Evolutionary conservation across 2,329 filamentous ascomycete genomes (phyloP).

Genomic region (Sporothrix inflata): DNA sequence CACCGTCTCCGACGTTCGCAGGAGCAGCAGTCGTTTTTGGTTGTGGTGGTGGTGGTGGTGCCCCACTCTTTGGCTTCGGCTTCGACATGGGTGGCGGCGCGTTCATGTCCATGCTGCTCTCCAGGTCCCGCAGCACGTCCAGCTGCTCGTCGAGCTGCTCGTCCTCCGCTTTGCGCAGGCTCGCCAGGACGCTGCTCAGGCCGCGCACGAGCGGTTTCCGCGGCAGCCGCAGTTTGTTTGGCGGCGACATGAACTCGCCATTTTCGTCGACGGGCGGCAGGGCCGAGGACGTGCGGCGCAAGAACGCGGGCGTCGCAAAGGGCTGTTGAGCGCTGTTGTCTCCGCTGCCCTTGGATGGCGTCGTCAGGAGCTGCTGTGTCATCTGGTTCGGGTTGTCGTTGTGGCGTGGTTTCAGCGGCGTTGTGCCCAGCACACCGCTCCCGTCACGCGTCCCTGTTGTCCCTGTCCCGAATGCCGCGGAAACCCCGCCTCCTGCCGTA

Average conservation of each 20-base stretch:
- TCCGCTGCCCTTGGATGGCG: slow-evolving; percentile 25
- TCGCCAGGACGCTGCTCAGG: slow-evolving; percentile 73
- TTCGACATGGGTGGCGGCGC: slow-evolving; percentile 32
- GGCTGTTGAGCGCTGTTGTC: slow-evolving; percentile 46
- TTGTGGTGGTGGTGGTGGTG: neutral
- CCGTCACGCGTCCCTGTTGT: neutral
- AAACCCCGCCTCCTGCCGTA: slow-evolving; percentile 11
- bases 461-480: neutral
- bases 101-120: slow-evolving; percentile 49
- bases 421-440: slow-evolving; percentile 54
- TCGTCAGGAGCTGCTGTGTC: neutral
- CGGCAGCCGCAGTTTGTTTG: slow-evolving; percentile 57
- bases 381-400: slow-evolving; percentile 41
- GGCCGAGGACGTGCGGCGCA: slow-evolving; percentile 57
- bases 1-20: neutral
- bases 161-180: slow-evolving; percentile 70
- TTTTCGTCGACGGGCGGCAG: slow-evolving; percentile 61
- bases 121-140: slow-evolving; percentile 73
- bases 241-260: slow-evolving; percentile 49
- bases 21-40: neutral
- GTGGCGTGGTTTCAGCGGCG: slow-evolving; percentile 60
- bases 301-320: slow-evolving; percentile 72
- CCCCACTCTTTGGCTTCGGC: neutral
- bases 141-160: slow-evolving; percentile 72
- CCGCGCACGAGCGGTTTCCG: slow-evolving; percentile 67